Conservation (phyloP, 2,329 filamentous ascomycete species). For the Trichoderma sp. region DNA sequence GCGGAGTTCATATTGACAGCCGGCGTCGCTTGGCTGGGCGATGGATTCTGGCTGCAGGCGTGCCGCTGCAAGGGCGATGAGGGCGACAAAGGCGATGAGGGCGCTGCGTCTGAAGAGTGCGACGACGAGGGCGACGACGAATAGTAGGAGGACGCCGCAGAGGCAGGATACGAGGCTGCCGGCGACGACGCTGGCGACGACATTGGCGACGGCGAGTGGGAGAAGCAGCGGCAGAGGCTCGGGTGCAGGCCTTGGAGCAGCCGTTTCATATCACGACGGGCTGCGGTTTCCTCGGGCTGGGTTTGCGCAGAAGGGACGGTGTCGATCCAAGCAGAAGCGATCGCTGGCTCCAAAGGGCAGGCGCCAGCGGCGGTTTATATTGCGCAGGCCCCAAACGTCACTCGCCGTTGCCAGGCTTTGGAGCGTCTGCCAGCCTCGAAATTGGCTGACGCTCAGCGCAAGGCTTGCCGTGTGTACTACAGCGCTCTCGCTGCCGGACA, state of each 20-base stretch:
- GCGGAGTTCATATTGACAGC: conserved; percentile 13
- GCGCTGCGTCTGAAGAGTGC: conserved; percentile 1
- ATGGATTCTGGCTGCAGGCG: not conserved
- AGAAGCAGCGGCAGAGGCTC: conserved; percentile 13
- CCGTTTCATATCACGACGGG: conserved; percentile 22
- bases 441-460: conserved; percentile 9
- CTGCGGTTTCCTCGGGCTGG: not conserved
- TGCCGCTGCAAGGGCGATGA: not conserved
- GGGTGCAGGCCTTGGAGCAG: conserved; percentile 23
- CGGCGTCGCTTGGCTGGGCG: conserved; percentile 2
- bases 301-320: not conserved
- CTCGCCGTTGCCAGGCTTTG: conserved; percentile 3
- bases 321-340: not conserved
- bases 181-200: conserved; percentile 17
- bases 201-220: conserved; percentile 3
- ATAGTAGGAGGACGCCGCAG: conserved; percentile 15
- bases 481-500: not conserved
- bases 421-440: conserved; percentile 12
- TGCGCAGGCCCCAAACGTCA: conserved; percentile 13
- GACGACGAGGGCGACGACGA: conserved; percentile 16
- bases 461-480: not conserved
- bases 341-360: not conserved
- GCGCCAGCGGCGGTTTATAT: conserved; percentile 18
- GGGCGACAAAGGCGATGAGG: conserved; percentile 2
- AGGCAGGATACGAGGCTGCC: conserved; percentile 15